Percentiles rank a stretch among this genome's conserved stretches.
Conservation (phyloP, 306 rosid genomes). For the Alnus rubra region DNA sequence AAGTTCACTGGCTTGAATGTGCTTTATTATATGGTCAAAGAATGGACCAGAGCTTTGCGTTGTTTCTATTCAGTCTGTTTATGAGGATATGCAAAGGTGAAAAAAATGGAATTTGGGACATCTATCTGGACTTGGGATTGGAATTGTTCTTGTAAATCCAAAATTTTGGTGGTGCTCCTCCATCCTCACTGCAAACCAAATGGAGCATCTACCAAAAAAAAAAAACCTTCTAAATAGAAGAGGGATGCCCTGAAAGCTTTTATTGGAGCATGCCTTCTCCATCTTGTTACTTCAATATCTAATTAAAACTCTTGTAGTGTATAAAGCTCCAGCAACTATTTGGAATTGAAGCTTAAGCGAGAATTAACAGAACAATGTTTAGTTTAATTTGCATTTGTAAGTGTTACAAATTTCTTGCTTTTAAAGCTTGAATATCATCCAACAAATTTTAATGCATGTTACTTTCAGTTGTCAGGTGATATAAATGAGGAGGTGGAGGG, state of each 20-base stretch:
- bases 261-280: constrained; percentile 18
- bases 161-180: background rate
- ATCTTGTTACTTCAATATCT: constrained; percentile 3
- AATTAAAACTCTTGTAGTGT: background rate
- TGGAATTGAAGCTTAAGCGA: constrained; percentile 9
- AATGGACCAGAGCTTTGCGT: constrained; percentile 6
- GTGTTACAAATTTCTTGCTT: constrained; percentile 12
- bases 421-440: constrained; percentile 8
- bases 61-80: constrained; percentile 3
- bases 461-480: constrained; percentile 88
- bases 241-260: background rate
- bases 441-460: constrained; percentile 22
- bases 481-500: constrained; percentile 88
- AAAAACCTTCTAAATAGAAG: background rate
- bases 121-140: background rate
- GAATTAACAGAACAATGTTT: constrained; percentile 14
- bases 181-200: constrained; percentile 22
- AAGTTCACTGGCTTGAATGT: background rate
- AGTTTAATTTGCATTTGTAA: background rate
- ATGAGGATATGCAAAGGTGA: background rate
- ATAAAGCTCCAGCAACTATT: constrained; percentile 20
- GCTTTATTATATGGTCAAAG: constrained; percentile 2
- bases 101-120: background rate
- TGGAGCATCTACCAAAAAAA: background rate
- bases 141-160: background rate